Evolutionary conservation across 2,329 filamentous ascomycete species (phyloP), one percentile per base, ranked within the genome.

Genomic region (Xylariaceae sp.): DNA sequence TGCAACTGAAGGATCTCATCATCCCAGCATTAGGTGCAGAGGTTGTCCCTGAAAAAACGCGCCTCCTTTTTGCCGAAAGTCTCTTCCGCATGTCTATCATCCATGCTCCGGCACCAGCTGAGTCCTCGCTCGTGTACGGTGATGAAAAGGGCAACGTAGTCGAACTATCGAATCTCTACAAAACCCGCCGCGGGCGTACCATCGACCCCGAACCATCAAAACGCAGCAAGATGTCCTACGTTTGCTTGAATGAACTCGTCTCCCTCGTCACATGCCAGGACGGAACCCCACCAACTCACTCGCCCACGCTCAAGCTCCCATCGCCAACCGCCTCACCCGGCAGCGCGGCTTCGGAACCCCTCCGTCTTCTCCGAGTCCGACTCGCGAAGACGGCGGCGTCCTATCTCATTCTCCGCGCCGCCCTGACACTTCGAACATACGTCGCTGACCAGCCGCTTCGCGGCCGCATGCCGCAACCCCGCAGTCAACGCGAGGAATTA

Each of bases 371-470:
- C 9, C 77, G 80, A 60, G 73, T 83, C 47, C 80, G 84, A 10
- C 84, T 97, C 13, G 89, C 93, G 0, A 82, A 86, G 69, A 88
- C 88, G 2, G 84, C 88, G 0, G 88, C 90, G 0, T 91, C 91
- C 0, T 93, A 90, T 68, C 80, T 97, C 2, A 88, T 97, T 50
- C 78, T 96, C 1, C 86, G 94, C 2, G 86, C 89, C 10, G 91
- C 89, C 0, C 78, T 96, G 13, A 87, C 90, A 0, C 76, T 97
- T n/a, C 87, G 90, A 58, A 81, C 87, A 0, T 97, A 96, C 71
- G 87, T 95, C 51, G 89, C 92, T 3, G 94, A 99, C 72, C 93
- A 97, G 70, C 92, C 93, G 0, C 78, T 99, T 17, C 82, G 94
- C 11, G 92, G 94, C 0, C 83, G 87, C 53, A 94, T 95, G 86